Evolutionary conservation across 371 early-diverging fungal species (phyloP).

Genomic region (Apophysomyces ossiformis): DNA sequence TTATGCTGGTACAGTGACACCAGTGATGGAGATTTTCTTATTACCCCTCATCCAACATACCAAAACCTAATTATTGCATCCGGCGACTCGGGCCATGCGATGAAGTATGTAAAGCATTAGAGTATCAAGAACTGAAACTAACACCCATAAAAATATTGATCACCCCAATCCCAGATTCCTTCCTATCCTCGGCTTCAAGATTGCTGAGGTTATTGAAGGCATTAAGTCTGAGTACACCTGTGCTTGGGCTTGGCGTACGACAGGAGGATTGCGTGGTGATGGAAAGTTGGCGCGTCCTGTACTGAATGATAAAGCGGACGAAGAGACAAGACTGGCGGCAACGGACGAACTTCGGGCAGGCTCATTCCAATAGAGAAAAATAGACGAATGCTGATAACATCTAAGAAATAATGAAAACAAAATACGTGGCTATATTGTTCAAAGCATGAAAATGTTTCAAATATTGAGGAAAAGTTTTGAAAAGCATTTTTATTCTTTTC

Average conservation of each 20-base stretch:
- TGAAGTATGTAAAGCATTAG: conserved; percentile 32
- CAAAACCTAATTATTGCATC: conserved; percentile 36
- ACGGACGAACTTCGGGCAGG: conserved; percentile 29
- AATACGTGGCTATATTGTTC: no score
- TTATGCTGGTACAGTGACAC: conserved; percentile 41
- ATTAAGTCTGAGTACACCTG: conserved; percentile 29
- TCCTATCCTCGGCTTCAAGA: conserved; percentile 37
- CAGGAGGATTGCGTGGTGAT: no score
- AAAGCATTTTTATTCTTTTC: no score
- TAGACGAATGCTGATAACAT: no score
- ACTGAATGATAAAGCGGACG: conserved; percentile 1
- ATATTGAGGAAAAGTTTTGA: no score
- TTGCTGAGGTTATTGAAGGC: conserved; percentile 39
- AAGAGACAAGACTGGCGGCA: conserved; percentile 27
- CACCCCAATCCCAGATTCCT: conserved; percentile 26
- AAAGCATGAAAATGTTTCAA: no score
- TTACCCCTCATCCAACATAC: conserved; percentile 40
- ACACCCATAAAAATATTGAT: not conserved
- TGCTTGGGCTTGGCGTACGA: conserved; percentile 31
- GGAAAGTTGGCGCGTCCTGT: no score
- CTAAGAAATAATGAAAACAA: no score
- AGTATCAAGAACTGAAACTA: not conserved
- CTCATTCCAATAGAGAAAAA: conserved; percentile 12
- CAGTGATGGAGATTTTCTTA: conserved; percentile 43
- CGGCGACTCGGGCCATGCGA: conserved; percentile 47